A percentile compares a stretch with the other conserved stretches of the same genome.
Conservation (phyloP, 2,329 filamentous ascomycete species). For the Trichoderma arundinaceum region DNA sequence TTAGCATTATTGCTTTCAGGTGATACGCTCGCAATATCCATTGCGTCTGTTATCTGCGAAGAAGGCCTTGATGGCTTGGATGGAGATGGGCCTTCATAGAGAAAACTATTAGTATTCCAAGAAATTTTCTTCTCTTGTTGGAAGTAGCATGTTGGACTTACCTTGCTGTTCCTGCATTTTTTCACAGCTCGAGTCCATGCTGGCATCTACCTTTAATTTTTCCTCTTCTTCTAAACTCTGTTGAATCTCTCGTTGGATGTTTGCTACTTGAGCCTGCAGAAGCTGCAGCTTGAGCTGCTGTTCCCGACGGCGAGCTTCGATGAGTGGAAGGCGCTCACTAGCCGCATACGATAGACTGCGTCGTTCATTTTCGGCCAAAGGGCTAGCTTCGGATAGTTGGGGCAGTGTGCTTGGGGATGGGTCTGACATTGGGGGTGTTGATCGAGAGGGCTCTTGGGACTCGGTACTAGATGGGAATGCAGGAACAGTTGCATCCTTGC, state of each 20-base stretch:
- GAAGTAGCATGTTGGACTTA: conserved; percentile 18
- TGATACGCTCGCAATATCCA: conserved; percentile 28
- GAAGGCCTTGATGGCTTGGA: conserved; percentile 7
- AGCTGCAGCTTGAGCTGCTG: conserved; percentile 54
- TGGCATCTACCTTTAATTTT: conserved; percentile 41
- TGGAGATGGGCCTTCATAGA: background rate
- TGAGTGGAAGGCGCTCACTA: conserved; percentile 46
- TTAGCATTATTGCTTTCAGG: conserved; percentile 10
- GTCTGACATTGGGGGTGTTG: conserved; percentile 27
- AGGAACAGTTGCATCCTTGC: background rate
- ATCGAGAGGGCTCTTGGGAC: conserved; percentile 9
- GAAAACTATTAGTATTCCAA: conserved; percentile 1
- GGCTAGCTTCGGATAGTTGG: conserved; percentile 34
- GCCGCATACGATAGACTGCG: conserved; percentile 44
- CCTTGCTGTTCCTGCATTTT: conserved; percentile 24
- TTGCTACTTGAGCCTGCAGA: conserved; percentile 54
- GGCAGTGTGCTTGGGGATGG: conserved; percentile 23
- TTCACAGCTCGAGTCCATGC: conserved; percentile 35
- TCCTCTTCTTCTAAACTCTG: conserved; percentile 46
- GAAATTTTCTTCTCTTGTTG: background rate
- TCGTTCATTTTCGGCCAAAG: conserved; percentile 30
- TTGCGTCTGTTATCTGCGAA: conserved; percentile 3
- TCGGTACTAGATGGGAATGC: background rate
- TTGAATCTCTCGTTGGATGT: conserved; percentile 56
- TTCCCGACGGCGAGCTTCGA: conserved; percentile 46